Base-by-base conservation (phyloP, 2,329 filamentous ascomycete genomes). In the Venturia asperata region DNA sequence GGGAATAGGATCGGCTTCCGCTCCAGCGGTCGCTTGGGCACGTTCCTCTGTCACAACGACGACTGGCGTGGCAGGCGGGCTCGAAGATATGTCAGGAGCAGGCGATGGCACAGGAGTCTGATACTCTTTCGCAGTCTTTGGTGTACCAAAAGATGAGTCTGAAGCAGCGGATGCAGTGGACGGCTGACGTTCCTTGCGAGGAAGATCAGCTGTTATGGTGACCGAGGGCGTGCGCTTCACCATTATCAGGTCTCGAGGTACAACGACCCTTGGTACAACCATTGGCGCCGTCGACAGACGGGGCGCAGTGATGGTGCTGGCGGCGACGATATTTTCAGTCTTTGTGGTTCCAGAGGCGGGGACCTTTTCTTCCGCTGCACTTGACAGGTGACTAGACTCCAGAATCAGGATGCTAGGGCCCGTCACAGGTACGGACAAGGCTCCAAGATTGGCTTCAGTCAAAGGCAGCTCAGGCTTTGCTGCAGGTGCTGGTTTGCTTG, bases 61-160 rank as follows among this genome's bases (percentile, higher is more conserved):
- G 27, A 27, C 11, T 27, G 15, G 19, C 19, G 27, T 21, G 27
- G 10, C 19, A 58, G 52, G 21, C 6, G 52, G 52, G 30, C 52
- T 58, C 37, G 52, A 37, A n/a, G 52, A 58, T 17, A 37, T 58
- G 24, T 52, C 47, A 52, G 39, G 60, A 17, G 42, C 42, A 27
- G 60, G 60, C 21, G 60, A 61, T 34, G 37, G 60, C 13, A 10
- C 39, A 27, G 60, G 42, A 39, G 60, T 42, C 39, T 61, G 60
- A 21, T 42, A 45, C 15, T 42, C 42, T 39, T 45, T 61, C n/a
- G 60, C 60, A 21, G 60, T 61, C 39, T 27, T 42, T 5, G 60
- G 60, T 24, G 60, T 61, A 5, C 39, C 60, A 9, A 43, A 39
- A 3, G 60, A 45, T 1, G 60, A 61, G 3, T 61, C 42, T 9